A percentile compares a stretch with the other conserved stretches of the same genome.
Evolutionary conservation across 768 basidiomycete genomes (phyloP).

Genomic region (Lentinus tigrinus): DNA sequence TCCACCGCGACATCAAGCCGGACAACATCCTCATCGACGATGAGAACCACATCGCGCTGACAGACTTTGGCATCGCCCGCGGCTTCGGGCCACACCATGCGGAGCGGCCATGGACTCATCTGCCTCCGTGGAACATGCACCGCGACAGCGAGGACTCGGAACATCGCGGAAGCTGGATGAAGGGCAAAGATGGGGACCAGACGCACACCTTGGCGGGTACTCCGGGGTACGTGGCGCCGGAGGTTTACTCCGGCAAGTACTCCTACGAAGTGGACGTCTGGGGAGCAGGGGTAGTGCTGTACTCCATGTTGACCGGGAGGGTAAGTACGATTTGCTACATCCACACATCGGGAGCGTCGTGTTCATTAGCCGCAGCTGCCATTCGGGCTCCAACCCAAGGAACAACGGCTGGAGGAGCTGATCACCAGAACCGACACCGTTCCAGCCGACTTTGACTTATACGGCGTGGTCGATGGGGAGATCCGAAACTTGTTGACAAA

Average conservation of each 20-base stretch:
- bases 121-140: constrained; percentile 5
- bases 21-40: constrained; percentile 28
- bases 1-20: constrained; percentile 32
- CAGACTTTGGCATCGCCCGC: constrained; percentile 26
- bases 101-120: constrained; percentile 10
- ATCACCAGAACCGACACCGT: constrained; percentile 10
- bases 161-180: not conserved
- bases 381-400: constrained; percentile 14
- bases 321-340: constrained; percentile 3
- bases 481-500: constrained; percentile 14
- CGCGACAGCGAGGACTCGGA: not conserved
- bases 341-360: not conserved
- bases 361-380: constrained; percentile 4
- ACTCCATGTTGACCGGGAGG: constrained; percentile 22
- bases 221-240: constrained; percentile 47
- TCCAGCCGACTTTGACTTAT: constrained; percentile 6
- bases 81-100: constrained; percentile 21
- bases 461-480: constrained; percentile 3
- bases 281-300: constrained; percentile 43
- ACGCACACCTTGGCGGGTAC: constrained; percentile 31
- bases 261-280: constrained; percentile 45
- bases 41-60: constrained; percentile 22
- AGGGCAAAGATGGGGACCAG: not conserved
- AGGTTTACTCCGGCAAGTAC: constrained; percentile 44
- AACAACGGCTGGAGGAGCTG: constrained; percentile 10